These are phyloP conservation scores for Globisporangium nagaii DNA, from an alignment of 352 stramenopile species.

Conservation along the genomic window DNA sequence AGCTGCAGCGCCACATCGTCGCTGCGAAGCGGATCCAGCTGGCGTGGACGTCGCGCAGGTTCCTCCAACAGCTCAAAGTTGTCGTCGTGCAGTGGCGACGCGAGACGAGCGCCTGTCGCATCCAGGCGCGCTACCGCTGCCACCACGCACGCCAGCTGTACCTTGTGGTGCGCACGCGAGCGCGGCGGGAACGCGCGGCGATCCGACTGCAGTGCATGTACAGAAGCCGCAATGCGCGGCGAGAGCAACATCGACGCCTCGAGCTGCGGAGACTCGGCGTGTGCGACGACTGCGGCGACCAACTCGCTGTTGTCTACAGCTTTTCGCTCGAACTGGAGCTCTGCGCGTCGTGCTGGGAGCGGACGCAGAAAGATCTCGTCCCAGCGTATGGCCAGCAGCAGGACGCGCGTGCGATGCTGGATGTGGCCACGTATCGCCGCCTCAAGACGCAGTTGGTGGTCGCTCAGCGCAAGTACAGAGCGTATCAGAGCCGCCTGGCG, in stretches of 20 bases:
- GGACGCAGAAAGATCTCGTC: slow-evolving; percentile 2
- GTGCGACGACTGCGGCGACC: slow-evolving; percentile 39
- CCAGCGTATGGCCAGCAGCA: background rate
- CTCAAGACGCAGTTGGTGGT: slow-evolving; percentile 16
- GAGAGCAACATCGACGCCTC: slow-evolving; percentile 27
- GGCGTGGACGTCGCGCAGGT: slow-evolving; percentile 23
- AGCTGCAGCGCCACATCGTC: background rate
- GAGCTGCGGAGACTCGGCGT: slow-evolving; percentile 25
- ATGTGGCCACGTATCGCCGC: slow-evolving; percentile 27
- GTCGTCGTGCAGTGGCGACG: slow-evolving; percentile 5
- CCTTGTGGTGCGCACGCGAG: slow-evolving; percentile 16
- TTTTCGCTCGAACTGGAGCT: slow-evolving; percentile 23
- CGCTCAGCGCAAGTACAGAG: slow-evolving; percentile 34
- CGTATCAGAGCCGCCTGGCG: slow-evolving; percentile 20
- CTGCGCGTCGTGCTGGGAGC: slow-evolving; percentile 26
- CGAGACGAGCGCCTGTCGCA: slow-evolving; percentile 15
- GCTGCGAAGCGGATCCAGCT: slow-evolving; percentile 25
- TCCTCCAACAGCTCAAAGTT: slow-evolving; percentile 10
- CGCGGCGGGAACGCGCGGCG: slow-evolving; percentile 26
- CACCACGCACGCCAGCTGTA: slow-evolving; percentile 17
- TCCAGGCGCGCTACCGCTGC: slow-evolving; percentile 18
- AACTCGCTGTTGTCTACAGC: slow-evolving; percentile 29
- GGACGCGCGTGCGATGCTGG: background rate
- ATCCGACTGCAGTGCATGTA: slow-evolving; percentile 44
- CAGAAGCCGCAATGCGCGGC: slow-evolving; percentile 17